phyloP scores from a whole-genome alignment of 163 green algal species.

The Scenedesmus sp. region DNA sequence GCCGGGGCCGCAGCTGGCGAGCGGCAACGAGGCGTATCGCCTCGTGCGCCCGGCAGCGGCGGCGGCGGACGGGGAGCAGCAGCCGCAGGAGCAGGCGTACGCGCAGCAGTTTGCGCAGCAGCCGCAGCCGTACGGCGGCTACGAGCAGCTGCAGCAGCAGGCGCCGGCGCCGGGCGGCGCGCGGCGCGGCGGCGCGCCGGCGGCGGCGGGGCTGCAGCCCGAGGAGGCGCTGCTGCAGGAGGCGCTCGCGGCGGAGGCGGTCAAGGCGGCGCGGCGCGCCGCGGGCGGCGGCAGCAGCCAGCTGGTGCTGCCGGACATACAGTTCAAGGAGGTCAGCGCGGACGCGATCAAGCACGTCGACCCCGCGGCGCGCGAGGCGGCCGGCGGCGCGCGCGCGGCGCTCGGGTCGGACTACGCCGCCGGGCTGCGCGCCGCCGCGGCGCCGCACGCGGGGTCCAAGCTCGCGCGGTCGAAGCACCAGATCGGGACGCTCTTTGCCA shows the following conservation, averaged over 20 bases:
- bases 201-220: neutral
- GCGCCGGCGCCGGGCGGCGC: neutral
- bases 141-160: slow-evolving; percentile 1
- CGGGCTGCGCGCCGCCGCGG: slow-evolving; percentile 16
- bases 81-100: neutral
- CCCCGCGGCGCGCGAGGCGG: slow-evolving; percentile 32
- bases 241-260: slow-evolving; percentile 31
- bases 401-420: slow-evolving; percentile 35
- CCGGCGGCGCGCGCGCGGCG: slow-evolving; percentile 28
- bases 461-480: slow-evolving; percentile 88
- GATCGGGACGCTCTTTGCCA: slow-evolving; percentile 89
- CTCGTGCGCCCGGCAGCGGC: slow-evolving; percentile 5
- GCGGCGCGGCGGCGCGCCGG: neutral
- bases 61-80: neutral
- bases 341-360: slow-evolving; percentile 40
- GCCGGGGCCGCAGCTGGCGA: neutral
- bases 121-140: neutral
- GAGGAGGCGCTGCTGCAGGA: slow-evolving; percentile 35
- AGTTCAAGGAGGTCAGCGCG: slow-evolving; percentile 45
- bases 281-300: neutral
- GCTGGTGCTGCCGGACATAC: slow-evolving; percentile 22
- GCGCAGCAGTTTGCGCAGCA: slow-evolving; percentile 8
- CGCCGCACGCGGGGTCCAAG: slow-evolving; percentile 60
- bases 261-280: slow-evolving; percentile 24
- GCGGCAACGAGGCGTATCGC: slow-evolving; percentile 38